phyloP scores from a whole-genome alignment of 2,329 filamentous ascomycete species.

The Purpureocillium takamizusanense region DNA sequence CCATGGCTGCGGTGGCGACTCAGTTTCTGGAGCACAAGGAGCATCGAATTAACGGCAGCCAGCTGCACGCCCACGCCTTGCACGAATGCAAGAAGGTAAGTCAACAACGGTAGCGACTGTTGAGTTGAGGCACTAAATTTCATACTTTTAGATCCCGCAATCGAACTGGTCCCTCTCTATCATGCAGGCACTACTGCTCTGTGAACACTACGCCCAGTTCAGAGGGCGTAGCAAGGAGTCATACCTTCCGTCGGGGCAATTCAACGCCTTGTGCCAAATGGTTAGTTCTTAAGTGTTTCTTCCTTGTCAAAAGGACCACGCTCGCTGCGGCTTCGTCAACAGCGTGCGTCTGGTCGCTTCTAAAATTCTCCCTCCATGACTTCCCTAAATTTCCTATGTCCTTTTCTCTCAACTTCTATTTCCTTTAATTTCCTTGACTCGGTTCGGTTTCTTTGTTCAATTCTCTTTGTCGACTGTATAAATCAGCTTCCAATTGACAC shows the following conservation, averaged over 20 bases:
- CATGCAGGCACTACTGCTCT: conserved; percentile 46
- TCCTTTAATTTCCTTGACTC: conserved; percentile 19
- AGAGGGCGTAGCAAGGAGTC: conserved; percentile 39
- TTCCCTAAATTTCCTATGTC: conserved; percentile 16
- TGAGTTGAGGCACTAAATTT: neutral
- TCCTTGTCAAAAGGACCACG: conserved; percentile 4
- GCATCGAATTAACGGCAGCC: conserved; percentile 38
- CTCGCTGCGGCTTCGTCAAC: too few species aligned
- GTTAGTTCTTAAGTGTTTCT: conserved; percentile 29
- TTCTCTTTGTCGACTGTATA: too few species aligned
- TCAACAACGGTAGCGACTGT: conserved; percentile 4
- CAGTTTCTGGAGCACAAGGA: conserved; percentile 39
- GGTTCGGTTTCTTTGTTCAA: conserved; percentile 8
- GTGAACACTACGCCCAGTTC: conserved; percentile 47
- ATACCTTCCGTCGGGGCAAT: conserved; percentile 37
- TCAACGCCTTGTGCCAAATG: conserved; percentile 42
- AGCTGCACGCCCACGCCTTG: conserved; percentile 42
- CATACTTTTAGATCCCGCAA: conserved; percentile 25
- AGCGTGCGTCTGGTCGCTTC: too few species aligned
- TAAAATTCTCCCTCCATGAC: neutral
- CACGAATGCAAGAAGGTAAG: conserved; percentile 41
- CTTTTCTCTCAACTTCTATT: conserved; percentile 14
- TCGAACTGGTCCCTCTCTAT: conserved; percentile 33
- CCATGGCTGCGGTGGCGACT: conserved; percentile 49
- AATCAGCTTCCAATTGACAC: conserved; percentile 2